phyloP scores from a whole-genome alignment of 2,329 filamentous ascomycete species.

The Colletotrichum trifolii region DNA sequence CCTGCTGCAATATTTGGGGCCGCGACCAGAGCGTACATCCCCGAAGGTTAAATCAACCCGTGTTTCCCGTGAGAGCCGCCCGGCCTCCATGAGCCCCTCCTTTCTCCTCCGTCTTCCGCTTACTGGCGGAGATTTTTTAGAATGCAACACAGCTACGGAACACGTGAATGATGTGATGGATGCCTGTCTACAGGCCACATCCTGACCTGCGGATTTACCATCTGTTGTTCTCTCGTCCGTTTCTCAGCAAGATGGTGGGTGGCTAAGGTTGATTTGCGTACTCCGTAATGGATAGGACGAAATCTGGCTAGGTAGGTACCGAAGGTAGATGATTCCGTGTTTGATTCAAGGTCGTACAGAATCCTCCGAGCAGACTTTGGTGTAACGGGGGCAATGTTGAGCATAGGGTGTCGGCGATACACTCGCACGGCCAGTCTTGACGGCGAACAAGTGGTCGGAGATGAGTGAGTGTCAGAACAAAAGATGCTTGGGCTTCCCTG shows the following conservation, averaged over 20 bases:
- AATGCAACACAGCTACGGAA: too few species aligned
- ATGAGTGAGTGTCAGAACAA: too few species aligned
- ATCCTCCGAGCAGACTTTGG: constrained; percentile 1
- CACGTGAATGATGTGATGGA: background rate
- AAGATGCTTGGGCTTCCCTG: too few species aligned
- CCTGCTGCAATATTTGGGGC: constrained; percentile 24
- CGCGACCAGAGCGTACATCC: constrained; percentile 26
- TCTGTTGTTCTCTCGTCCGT: constrained; percentile 30
- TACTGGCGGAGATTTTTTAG: too few species aligned
- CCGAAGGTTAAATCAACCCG: constrained; percentile 28
- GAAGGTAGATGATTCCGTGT: constrained; percentile 3
- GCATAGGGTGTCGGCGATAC: constrained; percentile 4
- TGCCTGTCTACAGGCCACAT: constrained; percentile 16
- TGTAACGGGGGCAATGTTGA: constrained; percentile 6
- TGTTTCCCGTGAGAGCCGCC: constrained; percentile 19
- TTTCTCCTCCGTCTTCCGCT: too few species aligned
- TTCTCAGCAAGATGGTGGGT: constrained; percentile 6
- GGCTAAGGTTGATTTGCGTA: constrained; percentile 8
- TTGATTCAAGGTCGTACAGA: constrained; percentile 15
- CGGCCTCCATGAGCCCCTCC: background rate
- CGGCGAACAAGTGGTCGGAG: too few species aligned
- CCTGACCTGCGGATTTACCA: constrained; percentile 18
- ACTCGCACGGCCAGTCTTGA: background rate
- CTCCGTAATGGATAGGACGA: constrained; percentile 22
- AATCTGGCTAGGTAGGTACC: constrained; percentile 3